A percentile compares a stretch with the other conserved stretches of the same genome.
Conservation (phyloP, 2,329 filamentous ascomycete species). For the Aulographum hederae region DNA sequence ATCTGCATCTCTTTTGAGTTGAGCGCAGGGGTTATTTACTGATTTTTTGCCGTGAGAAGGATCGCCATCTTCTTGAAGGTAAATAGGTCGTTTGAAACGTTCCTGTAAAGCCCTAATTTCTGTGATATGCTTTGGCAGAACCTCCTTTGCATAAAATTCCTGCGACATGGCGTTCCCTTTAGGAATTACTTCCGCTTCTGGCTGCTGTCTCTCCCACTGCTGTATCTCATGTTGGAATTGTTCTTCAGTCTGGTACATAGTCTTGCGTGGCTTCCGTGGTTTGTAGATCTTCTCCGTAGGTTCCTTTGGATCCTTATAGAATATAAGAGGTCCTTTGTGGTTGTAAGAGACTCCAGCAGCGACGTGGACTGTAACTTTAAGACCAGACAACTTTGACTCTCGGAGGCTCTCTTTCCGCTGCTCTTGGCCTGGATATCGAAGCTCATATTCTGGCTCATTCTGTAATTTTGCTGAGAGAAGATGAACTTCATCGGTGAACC, state of each 20-base stretch:
- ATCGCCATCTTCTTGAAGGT: background rate
- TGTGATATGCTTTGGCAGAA: constrained; percentile 3
- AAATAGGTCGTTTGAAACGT: background rate
- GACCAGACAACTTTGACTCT: background rate
- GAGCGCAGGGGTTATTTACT: background rate
- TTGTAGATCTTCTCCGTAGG: background rate
- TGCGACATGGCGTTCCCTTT: constrained; percentile 4
- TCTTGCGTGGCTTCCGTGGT: background rate
- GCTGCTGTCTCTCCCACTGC: background rate
- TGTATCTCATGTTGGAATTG: background rate
- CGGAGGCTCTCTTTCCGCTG: background rate
- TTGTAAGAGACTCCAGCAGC: no score
- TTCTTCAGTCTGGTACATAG: background rate
- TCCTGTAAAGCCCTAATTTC: background rate
- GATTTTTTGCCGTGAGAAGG: background rate
- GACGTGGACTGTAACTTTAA: background rate
- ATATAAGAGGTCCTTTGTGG: no score
- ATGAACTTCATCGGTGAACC: background rate
- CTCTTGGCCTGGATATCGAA: background rate
- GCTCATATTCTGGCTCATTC: background rate
- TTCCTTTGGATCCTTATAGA: no score
- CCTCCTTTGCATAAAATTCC: constrained; percentile 2
- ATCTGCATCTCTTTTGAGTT: background rate
- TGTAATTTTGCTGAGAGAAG: background rate
- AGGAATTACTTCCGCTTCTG: constrained; percentile 1